Evolutionary conservation across 768 basidiomycete genomes (phyloP), one percentile per base, ranked within the genome.

Genomic region (Pleurotus sapidus): DNA sequence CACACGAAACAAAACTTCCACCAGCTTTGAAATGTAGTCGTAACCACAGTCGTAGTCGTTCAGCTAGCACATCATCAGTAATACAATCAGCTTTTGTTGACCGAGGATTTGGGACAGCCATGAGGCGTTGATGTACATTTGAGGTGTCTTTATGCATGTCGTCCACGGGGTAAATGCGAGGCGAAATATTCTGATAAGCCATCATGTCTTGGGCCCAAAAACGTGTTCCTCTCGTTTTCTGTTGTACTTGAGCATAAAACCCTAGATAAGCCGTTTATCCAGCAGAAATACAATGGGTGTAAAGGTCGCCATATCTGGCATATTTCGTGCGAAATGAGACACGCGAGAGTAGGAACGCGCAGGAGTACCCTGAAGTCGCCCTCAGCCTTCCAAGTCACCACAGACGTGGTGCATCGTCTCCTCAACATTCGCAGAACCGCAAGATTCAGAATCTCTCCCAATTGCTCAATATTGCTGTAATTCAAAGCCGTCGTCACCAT

Each of bases 401-500:
- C 25, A 50, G 49, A 18, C 37, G 27, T 34, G 37, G 20, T 47
- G 14, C 23, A 40, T 42, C 23, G 8, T 38, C 14, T 38, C 30
- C 53, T 55, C 39, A 38, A 12, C n/a, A 17, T 20, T 55, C 11
- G 47, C 30, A 27, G 30, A 45, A 45, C 42, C n/a, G 42, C 42
- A 23, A 45, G n/a, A n/a, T 3, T 45, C 20, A n/a, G 42, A 45
- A 38, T 42, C 15, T n/a, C 60, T 50, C 30, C 54, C 47, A 17
- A 53, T 50, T 55, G 54, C 48, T n/a, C 58, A 18, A 63, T 60
- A 63, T 58, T 69, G 63, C 24, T 24, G 14, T 8, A 11, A 54
- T 18, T 40, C 14, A 23, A 54, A 40, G n/a, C 38, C 39, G 51
- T 42, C 39, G 72, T 66, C 72, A 80, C 79, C 77, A 89, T 89